phyloP scores from a whole-genome alignment of 495 filamentous ascomycete species.

The Eremomyces bilateralis region DNA sequence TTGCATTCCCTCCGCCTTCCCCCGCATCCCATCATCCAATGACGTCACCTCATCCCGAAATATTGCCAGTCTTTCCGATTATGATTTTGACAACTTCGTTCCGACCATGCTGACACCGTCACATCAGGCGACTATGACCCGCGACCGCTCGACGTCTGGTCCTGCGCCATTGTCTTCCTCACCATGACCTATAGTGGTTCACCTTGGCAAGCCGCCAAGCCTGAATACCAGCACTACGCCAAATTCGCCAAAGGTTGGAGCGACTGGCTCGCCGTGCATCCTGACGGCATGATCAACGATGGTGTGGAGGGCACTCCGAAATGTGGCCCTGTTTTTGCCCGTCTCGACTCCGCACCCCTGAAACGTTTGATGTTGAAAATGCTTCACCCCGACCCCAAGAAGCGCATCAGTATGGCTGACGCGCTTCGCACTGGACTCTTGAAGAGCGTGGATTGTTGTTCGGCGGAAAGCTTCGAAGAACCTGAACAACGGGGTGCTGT shows the following conservation, averaged over 20 bases:
- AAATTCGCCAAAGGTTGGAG: constrained; percentile 40
- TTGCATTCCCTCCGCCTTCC: too few species aligned
- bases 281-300: constrained; percentile 25
- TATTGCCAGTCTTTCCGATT: too few species aligned
- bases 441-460: constrained; percentile 48
- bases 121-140: constrained; percentile 54
- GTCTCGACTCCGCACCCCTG: constrained; percentile 28
- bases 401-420: constrained; percentile 39
- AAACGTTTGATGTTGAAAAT: constrained; percentile 47
- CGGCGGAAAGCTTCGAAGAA: constrained; percentile 17
- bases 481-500: constrained; percentile 6
- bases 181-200: constrained; percentile 40
- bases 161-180: constrained; percentile 50
- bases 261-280: constrained; percentile 31
- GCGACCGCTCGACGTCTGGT: constrained; percentile 57
- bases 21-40: too few species aligned
- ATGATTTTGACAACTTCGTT: too few species aligned
- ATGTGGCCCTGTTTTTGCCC: constrained; percentile 21
- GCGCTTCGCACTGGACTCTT: constrained; percentile 40
- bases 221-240: constrained; percentile 28
- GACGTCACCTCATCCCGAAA: too few species aligned
- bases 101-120: too few species aligned
- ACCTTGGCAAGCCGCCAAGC: constrained; percentile 37
- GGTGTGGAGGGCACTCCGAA: constrained; percentile 22
- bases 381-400: constrained; percentile 48